Evolutionary conservation across 1,284 basidiomycete species (phyloP), one percentile per base, ranked within the genome.

Genomic region (Microbotryum saponariae): DNA sequence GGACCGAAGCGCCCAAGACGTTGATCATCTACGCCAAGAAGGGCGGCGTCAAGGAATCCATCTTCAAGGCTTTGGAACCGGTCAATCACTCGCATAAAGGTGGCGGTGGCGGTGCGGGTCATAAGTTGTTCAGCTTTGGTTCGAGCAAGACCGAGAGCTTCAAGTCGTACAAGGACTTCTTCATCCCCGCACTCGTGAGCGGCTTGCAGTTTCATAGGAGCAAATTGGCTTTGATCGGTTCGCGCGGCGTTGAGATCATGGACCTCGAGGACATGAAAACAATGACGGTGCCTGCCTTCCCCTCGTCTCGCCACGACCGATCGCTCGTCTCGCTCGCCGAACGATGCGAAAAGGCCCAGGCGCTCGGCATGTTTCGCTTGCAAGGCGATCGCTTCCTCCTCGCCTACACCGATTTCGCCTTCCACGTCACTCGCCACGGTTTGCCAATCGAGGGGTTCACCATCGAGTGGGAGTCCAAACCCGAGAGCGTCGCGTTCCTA

Each of bases 391-490:
- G 93, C 74, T 97, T 96, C 77, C 75, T 98, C 56, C 81, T 97
- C 33, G 93, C 90, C 75, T 97, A 94, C 73, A 86, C 92, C 74
- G 87, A 91, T 74, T 94, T 97, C 69, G 93, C 92, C 10, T 81
- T 94, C 61, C 93, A 89, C 71, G 88, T 91, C 47, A 85, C 89
- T 74, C 86, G 89, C 54, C 88, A 92, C 66, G 91, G 92, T 20
- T 29, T 52, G 42, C 65, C 65, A 2, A 58, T 62, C 27, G 58
- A 53, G 27, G 65, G 62, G 1, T 56, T 60, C 8, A 48, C 60
- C 21, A 89, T 97, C 71, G 92, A 97, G 74, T 97, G 93, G 92
- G 93, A 97, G 77, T 91, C 91, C 14, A 88, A 84, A 2, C 89
- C 89, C 1, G 88, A 91, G 71, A 84, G 83, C 49, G 89, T 92